Conservation (phyloP, 225 moss, liverwort and hornwort species). For the Straminergon stramineum region DNA sequence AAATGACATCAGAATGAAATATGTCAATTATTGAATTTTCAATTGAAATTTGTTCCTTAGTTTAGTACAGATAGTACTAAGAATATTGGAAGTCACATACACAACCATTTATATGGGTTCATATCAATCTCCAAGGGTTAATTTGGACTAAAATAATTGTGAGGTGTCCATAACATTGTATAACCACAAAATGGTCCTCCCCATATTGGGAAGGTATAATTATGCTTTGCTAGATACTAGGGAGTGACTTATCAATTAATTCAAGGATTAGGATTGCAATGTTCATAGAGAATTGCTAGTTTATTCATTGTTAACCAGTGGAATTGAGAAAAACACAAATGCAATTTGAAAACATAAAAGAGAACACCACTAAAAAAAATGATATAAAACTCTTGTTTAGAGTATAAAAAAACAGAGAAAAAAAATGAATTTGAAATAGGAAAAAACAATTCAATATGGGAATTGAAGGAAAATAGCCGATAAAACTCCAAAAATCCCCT, state of each 20-base stretch:
- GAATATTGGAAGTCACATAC: background rate
- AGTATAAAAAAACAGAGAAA: too few relatives aligned
- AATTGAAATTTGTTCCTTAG: background rate
- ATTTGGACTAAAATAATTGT: accelerated
- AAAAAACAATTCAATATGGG: too few relatives aligned
- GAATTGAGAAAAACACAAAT: too few relatives aligned
- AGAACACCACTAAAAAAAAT: too few relatives aligned
- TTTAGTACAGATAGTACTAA: background rate
- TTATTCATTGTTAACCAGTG: background rate
- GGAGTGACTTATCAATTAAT: accelerated
- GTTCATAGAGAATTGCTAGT: accelerated
- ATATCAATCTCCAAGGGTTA: background rate
- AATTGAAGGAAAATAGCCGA: too few relatives aligned
- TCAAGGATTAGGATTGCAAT: background rate
- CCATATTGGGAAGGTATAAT: accelerated
- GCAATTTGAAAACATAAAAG: too few relatives aligned
- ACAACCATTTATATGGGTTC: accelerated
- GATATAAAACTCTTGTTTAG: too few relatives aligned
- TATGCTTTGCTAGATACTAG: too few relatives aligned
- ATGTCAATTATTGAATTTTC: background rate
- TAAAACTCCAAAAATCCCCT: too few relatives aligned
- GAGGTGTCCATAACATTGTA: background rate
- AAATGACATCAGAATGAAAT: background rate
- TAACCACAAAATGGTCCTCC: background rate
- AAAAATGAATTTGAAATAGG: accelerated